phyloP scores from a whole-genome alignment of 2,329 filamentous ascomycete genomes.

The Fusarium sp. region DNA sequence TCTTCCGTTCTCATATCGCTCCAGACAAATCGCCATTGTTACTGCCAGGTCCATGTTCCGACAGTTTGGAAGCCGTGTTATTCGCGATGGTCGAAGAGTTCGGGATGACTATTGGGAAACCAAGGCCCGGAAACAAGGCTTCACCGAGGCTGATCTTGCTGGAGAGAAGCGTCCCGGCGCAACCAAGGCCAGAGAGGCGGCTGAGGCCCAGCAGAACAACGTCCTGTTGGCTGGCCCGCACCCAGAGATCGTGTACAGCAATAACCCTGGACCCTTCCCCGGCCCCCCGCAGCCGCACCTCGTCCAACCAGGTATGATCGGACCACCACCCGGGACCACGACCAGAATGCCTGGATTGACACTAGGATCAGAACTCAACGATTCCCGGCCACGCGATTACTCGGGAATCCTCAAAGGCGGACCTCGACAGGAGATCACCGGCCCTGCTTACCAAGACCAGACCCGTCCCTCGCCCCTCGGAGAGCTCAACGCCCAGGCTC shows the following conservation, averaged over 20 bases:
- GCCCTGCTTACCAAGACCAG: constrained; percentile 87
- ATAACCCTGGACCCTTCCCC: constrained; percentile 73
- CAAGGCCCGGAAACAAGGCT: constrained; percentile 96
- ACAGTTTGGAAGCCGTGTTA: constrained; percentile 95
- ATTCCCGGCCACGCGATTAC: constrained; percentile 83
- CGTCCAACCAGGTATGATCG: constrained; percentile 78
- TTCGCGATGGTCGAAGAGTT: constrained; percentile 88
- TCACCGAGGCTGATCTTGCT: constrained; percentile 94
- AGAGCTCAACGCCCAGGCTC: constrained; percentile 87
- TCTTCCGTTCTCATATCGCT: constrained; percentile 95
- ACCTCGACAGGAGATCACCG: constrained; percentile 89
- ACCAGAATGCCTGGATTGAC: constrained; percentile 87
- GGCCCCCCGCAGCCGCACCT: constrained; percentile 75
- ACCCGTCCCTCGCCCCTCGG: constrained; percentile 78
- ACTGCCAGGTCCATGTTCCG: constrained; percentile 98
- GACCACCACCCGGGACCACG: constrained; percentile 70
- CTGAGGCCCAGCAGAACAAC: constrained; percentile 70
- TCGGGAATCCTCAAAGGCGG: constrained; percentile 80
- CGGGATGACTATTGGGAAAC: constrained; percentile 99
- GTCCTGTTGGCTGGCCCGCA: constrained; percentile 75
- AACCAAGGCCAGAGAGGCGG: constrained; percentile 86
- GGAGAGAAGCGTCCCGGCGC: constrained; percentile 96
- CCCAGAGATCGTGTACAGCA: constrained; percentile 89
- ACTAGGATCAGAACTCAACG: constrained; percentile 79
- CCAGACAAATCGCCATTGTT: constrained; percentile 98